Evolutionary conservation across 2,329 filamentous ascomycete species (phyloP), one percentile per base, ranked within the genome.

Genomic region (Fusarium papillatum): DNA sequence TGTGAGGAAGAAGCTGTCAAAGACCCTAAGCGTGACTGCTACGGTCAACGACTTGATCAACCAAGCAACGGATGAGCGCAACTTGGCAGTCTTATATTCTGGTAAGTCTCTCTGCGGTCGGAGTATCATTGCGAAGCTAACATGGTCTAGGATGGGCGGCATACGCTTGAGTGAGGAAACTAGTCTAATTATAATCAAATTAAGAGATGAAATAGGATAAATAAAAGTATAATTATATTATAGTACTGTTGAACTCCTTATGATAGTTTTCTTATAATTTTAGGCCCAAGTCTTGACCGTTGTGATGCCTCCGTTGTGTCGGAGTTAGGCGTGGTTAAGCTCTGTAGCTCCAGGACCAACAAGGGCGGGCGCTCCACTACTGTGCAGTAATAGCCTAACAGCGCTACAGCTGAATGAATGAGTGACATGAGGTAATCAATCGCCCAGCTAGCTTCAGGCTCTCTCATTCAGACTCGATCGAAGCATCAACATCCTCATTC

Each of bases 11-110:
- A 99, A 99, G 86, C 85, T 99, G 77, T 95, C 94, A 74, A 98
- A 98, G 88, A 96, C 95, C 4, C 84, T 99, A 82, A 99, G 96
- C 82, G 96, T 98, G 22, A 95, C 94, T 67, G 97, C 97, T 5
- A 98, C 95, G 17, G 97, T 99, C 66, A 98, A 98, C 81, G 97
- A 99, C 82, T 85, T 99, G 75, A 99, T 99, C 76, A 97, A 98
- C 82, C 94, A 98, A 85, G 96, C 97, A 10, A 96, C 94, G 2
- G 97, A 99, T 84, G 96, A 98, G 86, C 91, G 91, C 77, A 98
- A 99, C 82, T 83, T 99, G 80, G 96, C 97, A 4, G 93, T 98
- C 50, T 85, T 99, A 79, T 99, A 96, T 86, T 93, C 93, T 80
- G 93, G 93, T 92, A 86, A 81, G 90, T 78, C 48, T 38, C 26